A percentile compares a stretch with the other conserved stretches of the same genome.
Evolutionary conservation across 257 asterid species (phyloP).

Genomic region (Phtheirospermum japonicum): DNA sequence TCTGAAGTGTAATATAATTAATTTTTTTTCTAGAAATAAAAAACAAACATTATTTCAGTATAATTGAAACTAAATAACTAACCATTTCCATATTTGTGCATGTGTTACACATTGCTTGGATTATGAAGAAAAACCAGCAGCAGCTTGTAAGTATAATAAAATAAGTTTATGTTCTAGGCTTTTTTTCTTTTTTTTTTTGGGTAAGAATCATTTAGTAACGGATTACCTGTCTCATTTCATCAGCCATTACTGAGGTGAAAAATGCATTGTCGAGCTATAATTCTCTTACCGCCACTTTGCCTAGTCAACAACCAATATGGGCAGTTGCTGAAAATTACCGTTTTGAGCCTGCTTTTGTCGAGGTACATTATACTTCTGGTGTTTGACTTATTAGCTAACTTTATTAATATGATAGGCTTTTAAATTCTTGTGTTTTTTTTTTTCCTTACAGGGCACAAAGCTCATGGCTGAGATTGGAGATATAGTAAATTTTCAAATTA

Average conservation of each 20-base stretch:
- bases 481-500: constrained; percentile 51
- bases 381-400: constrained; percentile 2
- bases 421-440: not conserved
- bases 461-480: constrained; percentile 63
- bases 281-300: constrained; percentile 38
- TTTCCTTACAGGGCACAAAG: constrained; percentile 42
- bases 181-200: too few species aligned
- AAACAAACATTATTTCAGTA: not conserved
- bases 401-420: not conserved
- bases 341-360: constrained; percentile 65
- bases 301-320: constrained; percentile 57
- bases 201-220: constrained; percentile 1
- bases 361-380: constrained; percentile 38
- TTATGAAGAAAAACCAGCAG: constrained; percentile 72
- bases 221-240: constrained; percentile 5
- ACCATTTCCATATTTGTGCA: constrained; percentile 32
- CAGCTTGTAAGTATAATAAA: constrained; percentile 49
- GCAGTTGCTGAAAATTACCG: constrained; percentile 77
- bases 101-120: constrained; percentile 37
- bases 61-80: constrained; percentile 17
- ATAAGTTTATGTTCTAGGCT: not conserved
- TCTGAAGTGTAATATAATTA: too few species aligned
- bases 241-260: constrained; percentile 54
- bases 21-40: too few species aligned
- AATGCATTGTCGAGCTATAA: constrained; percentile 48